Evolutionary conservation across 176 grass and related monocot genomes (phyloP), one percentile per base, ranked within the genome.

Genomic region (Oryza brachyantha): DNA sequence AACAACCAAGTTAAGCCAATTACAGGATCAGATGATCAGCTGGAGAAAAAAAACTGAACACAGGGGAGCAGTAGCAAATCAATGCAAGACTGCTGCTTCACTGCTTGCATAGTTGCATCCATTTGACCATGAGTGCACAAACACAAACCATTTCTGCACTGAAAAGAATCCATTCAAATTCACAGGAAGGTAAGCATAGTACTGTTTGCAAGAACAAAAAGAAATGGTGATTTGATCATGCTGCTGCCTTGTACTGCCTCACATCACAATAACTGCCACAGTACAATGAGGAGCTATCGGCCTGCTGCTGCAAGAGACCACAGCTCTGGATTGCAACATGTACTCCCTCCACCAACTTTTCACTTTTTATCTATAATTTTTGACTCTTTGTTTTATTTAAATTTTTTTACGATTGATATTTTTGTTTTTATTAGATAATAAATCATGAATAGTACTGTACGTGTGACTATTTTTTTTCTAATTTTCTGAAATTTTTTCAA

Each of bases 231-330:
- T 45, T 67, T 61, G 16, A 37, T 61, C 39, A 17, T 29, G 3
- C 14, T 67, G 13, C 50, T 61, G 70, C 61, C 16, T 54, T 75
- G 41, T n/a, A 21, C 27, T 6, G 45, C 22, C 71, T 75, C 84
- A 54, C 84, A 62, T 50, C 40, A 50, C 52, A 80, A 71, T 78
- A 78, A 84, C 74, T 84, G 17, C 66, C 68, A 52, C 67, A 40
- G 39, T 37, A 48, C 58, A 78, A 50, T 2, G 82, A 40, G 55
- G 58, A 71, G 41, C 75, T 34, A 41, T 5, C 61, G 48, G 45
- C 77, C 77, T 65, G 25, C 74, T 50, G 68, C 76, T 66, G 31
- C 76, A 59, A 60, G 17, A 61, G 10, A 13, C 82, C 67, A 39
- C 72, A 66, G 58, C n/a, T n/a, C n/a, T n/a, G n/a, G n/a, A n/a